phyloP scores from a whole-genome alignment of 352 stramenopile species.

The Globisporangium mamillatum region DNA sequence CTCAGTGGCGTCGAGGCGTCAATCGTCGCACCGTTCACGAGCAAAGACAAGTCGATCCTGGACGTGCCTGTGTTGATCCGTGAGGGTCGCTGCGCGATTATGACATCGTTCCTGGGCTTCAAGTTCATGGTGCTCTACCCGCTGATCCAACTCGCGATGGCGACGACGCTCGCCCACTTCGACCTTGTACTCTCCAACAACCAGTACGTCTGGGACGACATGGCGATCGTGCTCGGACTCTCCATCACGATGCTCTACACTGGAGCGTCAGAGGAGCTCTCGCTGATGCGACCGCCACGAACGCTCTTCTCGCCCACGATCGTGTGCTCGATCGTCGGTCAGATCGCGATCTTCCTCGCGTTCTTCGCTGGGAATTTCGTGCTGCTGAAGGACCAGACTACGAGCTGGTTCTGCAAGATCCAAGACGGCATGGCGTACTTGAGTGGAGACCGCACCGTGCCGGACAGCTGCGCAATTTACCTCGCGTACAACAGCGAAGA shows the following conservation, averaged over 20 bases:
- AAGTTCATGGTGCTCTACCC: constrained; percentile 67
- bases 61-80: constrained; percentile 71
- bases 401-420: background rate
- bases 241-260: background rate
- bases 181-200: background rate
- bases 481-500: constrained; percentile 23
- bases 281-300: background rate
- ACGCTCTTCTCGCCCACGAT: constrained; percentile 1
- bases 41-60: constrained; percentile 66
- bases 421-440: background rate
- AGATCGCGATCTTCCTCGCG: constrained; percentile 1
- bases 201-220: background rate
- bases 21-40: constrained; percentile 87
- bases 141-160: background rate
- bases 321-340: background rate
- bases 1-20: constrained; percentile 49
- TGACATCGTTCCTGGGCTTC: constrained; percentile 45
- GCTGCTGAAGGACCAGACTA: background rate
- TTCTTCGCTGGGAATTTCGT: background rate
- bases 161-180: background rate
- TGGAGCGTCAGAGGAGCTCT: background rate
- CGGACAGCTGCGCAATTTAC: constrained; percentile 18
- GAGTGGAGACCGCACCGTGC: background rate
- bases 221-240: background rate
- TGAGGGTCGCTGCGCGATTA: constrained; percentile 83